Evolutionary conservation across 192 early-diverging fungal genomes (phyloP).

Genomic region (Mortierella alpina): DNA sequence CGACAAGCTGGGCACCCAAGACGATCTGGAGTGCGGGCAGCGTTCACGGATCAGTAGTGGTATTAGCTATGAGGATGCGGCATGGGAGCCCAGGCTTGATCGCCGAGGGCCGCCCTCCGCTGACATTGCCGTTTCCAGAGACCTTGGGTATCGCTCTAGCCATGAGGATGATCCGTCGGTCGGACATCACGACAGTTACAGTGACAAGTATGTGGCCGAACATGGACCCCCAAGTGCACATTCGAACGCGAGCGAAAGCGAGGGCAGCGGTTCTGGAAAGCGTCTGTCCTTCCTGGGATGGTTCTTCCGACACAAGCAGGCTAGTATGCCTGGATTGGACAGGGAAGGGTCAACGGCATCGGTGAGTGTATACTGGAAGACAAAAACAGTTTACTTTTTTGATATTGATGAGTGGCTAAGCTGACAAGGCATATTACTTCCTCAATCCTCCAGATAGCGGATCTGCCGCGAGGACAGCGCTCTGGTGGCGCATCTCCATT

Average conservation of each 20-base stretch:
- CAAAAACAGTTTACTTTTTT: neutral
- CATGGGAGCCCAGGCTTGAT: neutral
- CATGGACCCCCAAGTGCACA: neutral
- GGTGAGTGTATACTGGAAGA: neutral
- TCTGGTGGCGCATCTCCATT: neutral
- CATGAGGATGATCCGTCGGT: constrained; percentile 25
- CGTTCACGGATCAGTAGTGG: neutral
- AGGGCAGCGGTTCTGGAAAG: neutral
- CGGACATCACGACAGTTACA: constrained; percentile 20
- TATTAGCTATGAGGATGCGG: neutral
- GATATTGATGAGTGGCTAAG: neutral
- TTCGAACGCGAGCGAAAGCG: neutral
- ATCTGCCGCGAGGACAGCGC: too few species aligned
- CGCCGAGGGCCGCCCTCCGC: constrained; percentile 3
- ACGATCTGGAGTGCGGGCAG: neutral
- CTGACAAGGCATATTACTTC: too few species aligned
- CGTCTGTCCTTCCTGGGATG: constrained; percentile 5
- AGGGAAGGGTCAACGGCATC: neutral
- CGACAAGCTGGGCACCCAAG: neutral
- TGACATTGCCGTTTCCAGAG: neutral
- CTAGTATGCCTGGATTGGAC: neutral
- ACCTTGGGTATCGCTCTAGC: constrained; percentile 6
- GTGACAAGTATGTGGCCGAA: constrained; percentile 18
- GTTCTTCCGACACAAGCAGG: neutral
- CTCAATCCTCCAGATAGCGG: too few species aligned